A percentile compares a stretch with the other conserved stretches of the same genome.
Evolutionary conservation across 202 grass and related monocot species (phyloP).

Genomic region (Carex arenaria): DNA sequence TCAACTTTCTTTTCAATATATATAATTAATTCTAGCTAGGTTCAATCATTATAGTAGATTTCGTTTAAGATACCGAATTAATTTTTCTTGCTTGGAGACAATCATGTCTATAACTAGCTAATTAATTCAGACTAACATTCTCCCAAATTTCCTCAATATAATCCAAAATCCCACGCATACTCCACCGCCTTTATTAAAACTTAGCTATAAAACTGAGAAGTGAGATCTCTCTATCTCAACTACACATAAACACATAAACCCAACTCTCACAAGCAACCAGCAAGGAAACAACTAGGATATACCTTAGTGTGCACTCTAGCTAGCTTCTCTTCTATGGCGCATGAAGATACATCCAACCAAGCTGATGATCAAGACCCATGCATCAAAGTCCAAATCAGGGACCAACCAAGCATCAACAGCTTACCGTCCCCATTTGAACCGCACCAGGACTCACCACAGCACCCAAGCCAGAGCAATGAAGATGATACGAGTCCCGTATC

Average conservation of each 20-base stretch:
- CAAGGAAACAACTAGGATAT: neutral
- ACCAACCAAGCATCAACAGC: constrained; percentile 1
- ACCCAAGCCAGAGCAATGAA: constrained; percentile 1
- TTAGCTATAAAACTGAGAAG: constrained; percentile 21
- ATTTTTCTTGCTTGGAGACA: constrained; percentile 55
- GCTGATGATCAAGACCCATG: constrained; percentile 10
- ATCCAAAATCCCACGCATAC: constrained; percentile 21
- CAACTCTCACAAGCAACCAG: constrained; percentile 19
- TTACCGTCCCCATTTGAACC: constrained; percentile 56
- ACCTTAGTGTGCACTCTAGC: constrained; percentile 1
- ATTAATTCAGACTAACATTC: constrained; percentile 27
- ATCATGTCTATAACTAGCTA: constrained; percentile 28
- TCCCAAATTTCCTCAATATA: neutral
- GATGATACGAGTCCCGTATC: neutral
- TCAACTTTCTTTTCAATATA: neutral
- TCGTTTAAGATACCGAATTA: constrained; percentile 8
- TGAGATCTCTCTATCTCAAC: neutral
- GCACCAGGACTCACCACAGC: constrained; percentile 28
- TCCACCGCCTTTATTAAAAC: neutral
- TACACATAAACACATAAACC: neutral
- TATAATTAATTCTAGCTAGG: neutral
- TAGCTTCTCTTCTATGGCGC: neutral
- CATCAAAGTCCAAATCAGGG: constrained; percentile 47
- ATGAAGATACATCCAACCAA: neutral
- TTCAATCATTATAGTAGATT: neutral